Evolutionary conservation across 2,329 filamentous ascomycete genomes (phyloP).

Genomic region (Hypoxylon sp.): DNA sequence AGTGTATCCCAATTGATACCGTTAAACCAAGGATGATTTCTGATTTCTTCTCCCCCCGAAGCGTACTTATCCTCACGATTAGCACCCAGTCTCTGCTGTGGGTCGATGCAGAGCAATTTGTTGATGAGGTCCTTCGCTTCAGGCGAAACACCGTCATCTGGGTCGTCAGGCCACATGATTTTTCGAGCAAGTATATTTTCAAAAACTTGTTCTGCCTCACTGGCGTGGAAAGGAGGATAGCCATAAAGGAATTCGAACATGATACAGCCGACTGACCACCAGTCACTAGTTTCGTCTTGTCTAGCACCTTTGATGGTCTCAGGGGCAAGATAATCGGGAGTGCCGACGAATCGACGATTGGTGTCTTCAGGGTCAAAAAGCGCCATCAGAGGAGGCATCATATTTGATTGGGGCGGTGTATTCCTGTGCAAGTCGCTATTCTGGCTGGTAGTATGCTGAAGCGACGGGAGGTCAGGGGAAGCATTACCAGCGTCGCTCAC

Average conservation of each 20-base stretch:
- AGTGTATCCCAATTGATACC: slow-evolving; percentile 91
- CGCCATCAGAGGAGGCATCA: slow-evolving; percentile 93
- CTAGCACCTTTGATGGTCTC: slow-evolving; percentile 96
- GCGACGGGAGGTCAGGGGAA: slow-evolving; percentile 80
- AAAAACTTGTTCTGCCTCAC: slow-evolving; percentile 92
- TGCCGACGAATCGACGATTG: slow-evolving; percentile 93
- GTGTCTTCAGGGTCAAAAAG: slow-evolving; percentile 96
- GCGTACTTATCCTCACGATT: slow-evolving; percentile 86
- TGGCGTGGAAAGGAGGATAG: slow-evolving; percentile 91
- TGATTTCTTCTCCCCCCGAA: slow-evolving; percentile 91
- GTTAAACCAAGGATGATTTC: slow-evolving; percentile 88
- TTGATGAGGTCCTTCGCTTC: slow-evolving; percentile 97
- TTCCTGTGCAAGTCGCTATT: slow-evolving; percentile 67
- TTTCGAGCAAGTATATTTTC: slow-evolving; percentile 92
- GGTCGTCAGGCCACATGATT: slow-evolving; percentile 92
- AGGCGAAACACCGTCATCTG: slow-evolving; percentile 80
- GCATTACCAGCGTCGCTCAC: slow-evolving; percentile 74
- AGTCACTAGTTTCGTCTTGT: slow-evolving; percentile 98
- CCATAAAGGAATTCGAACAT: slow-evolving; percentile 96
- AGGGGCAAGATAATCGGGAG: slow-evolving; percentile 94
- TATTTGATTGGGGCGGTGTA: slow-evolving; percentile 73
- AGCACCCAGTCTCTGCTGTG: slow-evolving; percentile 83
- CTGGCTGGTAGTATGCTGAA: slow-evolving; percentile 67
- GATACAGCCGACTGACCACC: slow-evolving; percentile 99
- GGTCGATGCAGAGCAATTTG: slow-evolving; percentile 86